A percentile compares a stretch with the other conserved stretches of the same genome.
Conservation (phyloP, 495 filamentous ascomycete genomes). For the Penicillium crystallinum region DNA sequence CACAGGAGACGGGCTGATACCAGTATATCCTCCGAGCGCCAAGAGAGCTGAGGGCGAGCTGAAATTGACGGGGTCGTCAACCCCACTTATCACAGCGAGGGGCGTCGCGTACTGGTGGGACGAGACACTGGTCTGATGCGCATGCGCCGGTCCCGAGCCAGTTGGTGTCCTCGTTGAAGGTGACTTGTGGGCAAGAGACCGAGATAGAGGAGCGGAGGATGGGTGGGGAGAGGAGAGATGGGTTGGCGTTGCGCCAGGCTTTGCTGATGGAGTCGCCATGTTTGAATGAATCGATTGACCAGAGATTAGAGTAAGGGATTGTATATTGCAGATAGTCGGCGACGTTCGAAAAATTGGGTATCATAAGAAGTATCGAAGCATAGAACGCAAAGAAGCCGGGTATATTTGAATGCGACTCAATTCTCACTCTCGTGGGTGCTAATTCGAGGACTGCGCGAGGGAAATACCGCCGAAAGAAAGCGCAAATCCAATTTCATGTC, state of each 20-base stretch:
- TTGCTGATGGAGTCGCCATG: constrained; percentile 47
- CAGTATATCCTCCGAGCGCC: constrained; percentile 39
- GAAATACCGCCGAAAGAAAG: not conserved
- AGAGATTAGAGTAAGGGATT: not conserved
- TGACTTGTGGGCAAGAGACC: constrained; percentile 41
- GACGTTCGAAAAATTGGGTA: not conserved
- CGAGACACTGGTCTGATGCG: constrained; percentile 24
- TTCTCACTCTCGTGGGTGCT: not conserved
- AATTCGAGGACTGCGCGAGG: not conserved
- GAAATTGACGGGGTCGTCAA: constrained; percentile 42
- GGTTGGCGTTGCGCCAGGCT: constrained; percentile 43
- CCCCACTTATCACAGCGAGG: constrained; percentile 28
- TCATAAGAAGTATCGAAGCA: not conserved
- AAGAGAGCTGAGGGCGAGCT: constrained; percentile 44
- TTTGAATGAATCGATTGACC: not conserved
- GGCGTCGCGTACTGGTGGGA: constrained; percentile 43
- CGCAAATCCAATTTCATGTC: not conserved
- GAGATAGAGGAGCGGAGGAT: constrained; percentile 33
- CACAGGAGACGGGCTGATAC: constrained; percentile 40
- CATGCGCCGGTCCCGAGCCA: constrained; percentile 29
- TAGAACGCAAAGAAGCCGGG: constrained; percentile 1
- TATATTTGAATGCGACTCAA: constrained; percentile 9
- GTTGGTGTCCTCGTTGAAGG: constrained; percentile 42
- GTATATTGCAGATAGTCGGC: not conserved
- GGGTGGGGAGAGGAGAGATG: constrained; percentile 44